Evolutionary conservation across 805 yeast species (phyloP).

Genomic region (Candida xiaguanensis): DNA sequence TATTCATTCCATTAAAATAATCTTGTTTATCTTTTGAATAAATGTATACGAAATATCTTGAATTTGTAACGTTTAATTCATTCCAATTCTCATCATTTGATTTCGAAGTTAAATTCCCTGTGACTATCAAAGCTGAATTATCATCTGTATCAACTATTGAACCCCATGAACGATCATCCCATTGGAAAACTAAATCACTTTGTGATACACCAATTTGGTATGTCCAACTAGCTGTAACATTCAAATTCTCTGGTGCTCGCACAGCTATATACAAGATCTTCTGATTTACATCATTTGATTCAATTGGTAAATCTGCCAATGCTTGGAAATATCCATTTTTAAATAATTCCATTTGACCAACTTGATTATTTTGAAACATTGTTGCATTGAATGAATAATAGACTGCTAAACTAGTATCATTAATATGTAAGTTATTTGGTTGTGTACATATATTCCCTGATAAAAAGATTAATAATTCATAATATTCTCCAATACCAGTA

Average conservation of each 20-base stretch:
- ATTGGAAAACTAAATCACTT: conserved; percentile 60
- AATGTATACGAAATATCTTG: conserved; percentile 40
- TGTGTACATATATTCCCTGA: conserved; percentile 49
- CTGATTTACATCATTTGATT: conserved; percentile 7
- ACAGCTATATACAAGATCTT: conserved; percentile 35
- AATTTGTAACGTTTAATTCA: conserved; percentile 20
- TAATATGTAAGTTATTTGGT: conserved; percentile 21
- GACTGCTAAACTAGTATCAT: conserved; percentile 29
- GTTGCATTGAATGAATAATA: conserved; percentile 36
- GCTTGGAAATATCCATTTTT: conserved; percentile 38
- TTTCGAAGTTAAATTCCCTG: conserved; percentile 44
- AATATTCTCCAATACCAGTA: conserved; percentile 42
- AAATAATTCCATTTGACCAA: conserved; percentile 27
- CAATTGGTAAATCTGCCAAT: conserved; percentile 30
- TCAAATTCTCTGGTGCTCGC: conserved; percentile 37
- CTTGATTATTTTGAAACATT: conserved; percentile 26
- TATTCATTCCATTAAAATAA: conserved; percentile 37
- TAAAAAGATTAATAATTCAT: conserved; percentile 45
- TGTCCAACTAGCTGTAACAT: conserved; percentile 44
- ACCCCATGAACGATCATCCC: conserved; percentile 59
- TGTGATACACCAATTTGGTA: conserved; percentile 68
- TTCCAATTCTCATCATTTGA: conserved; percentile 11
- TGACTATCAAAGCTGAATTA: conserved; percentile 60
- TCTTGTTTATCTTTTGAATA: conserved; percentile 39
- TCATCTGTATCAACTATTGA: conserved; percentile 67